Evolutionary conservation across 176 grass and related monocot genomes (phyloP), one percentile per base, ranked within the genome.

Genomic region (Oryza meridionalis): DNA sequence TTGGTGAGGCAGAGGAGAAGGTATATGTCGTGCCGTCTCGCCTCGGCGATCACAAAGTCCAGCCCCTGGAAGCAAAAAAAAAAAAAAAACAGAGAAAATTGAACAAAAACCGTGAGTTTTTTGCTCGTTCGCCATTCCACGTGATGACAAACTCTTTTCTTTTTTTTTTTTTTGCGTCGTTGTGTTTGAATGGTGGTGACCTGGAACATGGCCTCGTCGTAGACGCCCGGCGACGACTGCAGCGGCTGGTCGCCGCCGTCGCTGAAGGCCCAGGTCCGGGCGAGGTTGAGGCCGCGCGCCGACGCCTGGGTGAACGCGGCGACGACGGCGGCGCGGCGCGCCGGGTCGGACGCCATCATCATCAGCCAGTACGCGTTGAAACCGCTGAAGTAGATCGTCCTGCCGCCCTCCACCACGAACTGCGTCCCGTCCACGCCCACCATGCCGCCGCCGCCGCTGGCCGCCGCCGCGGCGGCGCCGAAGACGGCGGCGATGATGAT

Each of bases 281-380:
- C 91, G 1, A 98, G 85, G 64, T 81, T 98, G 10, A 98, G 86
- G 5, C 91, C 91, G 47, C 86, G 82, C 32, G 4, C 78, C 0
- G 76, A 3, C 43, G 95, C 92, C 69, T 94, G 86, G 2, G 73
- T 77, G 71, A 98, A 81, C 65, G 86, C 87, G 17, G 84, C 7
- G 27, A 63, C 67, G 19, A 98, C 90, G 68, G 90, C 86, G 13
- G 4, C 74, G 53, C 82, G 27, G 24, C 58, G 38, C 50, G 82
- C 13, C 44, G 86, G 37, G 69, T 87, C 82, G 0, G 92, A 79
- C 17, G 92, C 92, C 75, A 88, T 58, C 70, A 70, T 26, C 95
- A 98, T 94, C 3, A 95, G 70, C 95, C 92, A 98, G 86, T 98
- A 95, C 0, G 95, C 84, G 74, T 98, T 98, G 92, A 98, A 98